Percentiles rank a stretch among this genome's conserved stretches.
phyloP scores from a whole-genome alignment of 768 basidiomycete genomes.

The Trametes meyenii region DNA sequence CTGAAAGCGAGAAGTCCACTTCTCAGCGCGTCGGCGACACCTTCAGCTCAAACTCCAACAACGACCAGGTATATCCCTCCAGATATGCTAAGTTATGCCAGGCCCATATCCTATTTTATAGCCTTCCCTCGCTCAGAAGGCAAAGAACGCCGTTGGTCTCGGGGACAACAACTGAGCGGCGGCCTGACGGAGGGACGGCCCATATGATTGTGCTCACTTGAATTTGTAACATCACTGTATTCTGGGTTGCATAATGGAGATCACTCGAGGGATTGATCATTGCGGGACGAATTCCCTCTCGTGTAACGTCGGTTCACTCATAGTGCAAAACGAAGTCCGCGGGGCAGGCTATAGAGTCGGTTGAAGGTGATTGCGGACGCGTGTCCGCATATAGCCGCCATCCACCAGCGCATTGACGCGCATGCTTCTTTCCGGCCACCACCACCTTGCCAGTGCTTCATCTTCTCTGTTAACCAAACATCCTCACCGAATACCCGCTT shows the following conservation, averaged over 20 bases:
- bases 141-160: constrained; percentile 40
- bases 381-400: not conserved
- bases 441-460: not conserved
- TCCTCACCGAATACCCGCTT: too few relatives aligned
- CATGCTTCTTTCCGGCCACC: not conserved
- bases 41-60: constrained; percentile 37
- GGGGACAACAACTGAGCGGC: constrained; percentile 31
- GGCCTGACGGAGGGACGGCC: too few relatives aligned
- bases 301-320: too few relatives aligned
- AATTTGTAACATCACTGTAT: constrained; percentile 2
- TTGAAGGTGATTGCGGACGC: not conserved
- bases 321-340: too few relatives aligned
- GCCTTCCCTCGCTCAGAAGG: constrained; percentile 37
- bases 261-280: too few relatives aligned
- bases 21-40: constrained; percentile 40
- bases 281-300: too few relatives aligned
- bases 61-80: constrained; percentile 24
- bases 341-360: too few relatives aligned
- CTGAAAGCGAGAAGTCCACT: constrained; percentile 39
- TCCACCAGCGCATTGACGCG: not conserved
- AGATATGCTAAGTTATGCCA: not conserved
- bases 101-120: not conserved
- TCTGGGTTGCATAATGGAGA: constrained; percentile 2
- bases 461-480: not conserved
- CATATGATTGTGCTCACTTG: not conserved